Percentiles rank a stretch among this genome's conserved stretches.
phyloP scores from a whole-genome alignment of 345 rosid species.

The Sisymbrium altissimum region DNA sequence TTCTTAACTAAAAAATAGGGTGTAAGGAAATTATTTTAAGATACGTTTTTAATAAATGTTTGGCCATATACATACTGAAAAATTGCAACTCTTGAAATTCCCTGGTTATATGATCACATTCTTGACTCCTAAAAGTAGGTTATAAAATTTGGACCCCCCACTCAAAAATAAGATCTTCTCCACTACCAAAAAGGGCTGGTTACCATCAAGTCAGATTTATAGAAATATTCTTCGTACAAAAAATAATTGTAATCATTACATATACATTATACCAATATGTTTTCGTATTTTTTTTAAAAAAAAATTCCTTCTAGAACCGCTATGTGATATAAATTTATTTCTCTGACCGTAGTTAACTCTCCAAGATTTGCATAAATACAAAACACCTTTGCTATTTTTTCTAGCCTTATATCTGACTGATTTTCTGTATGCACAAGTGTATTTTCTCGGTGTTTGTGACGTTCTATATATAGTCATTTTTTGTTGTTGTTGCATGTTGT shows the following conservation, averaged over 20 bases:
- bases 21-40: not conserved
- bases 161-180: conserved; percentile 28
- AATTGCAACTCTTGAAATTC: conserved; percentile 14
- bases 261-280: not conserved
- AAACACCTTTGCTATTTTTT: not conserved
- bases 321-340: not conserved
- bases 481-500: too few species aligned
- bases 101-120: conserved; percentile 15
- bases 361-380: not conserved
- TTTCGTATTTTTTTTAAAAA: not conserved
- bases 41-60: not conserved
- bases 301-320: conserved; percentile 7
- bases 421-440: not conserved
- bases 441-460: not conserved
- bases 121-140: conserved; percentile 20
- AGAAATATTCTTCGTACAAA: conserved; percentile 21
- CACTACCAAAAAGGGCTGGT: conserved; percentile 28
- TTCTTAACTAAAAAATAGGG: not conserved
- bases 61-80: not conserved
- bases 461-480: not conserved
- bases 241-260: conserved; percentile 3
- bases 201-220: conserved; percentile 21
- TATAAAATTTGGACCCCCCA: conserved; percentile 4
- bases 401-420: not conserved
- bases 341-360: not conserved